phyloP scores from a whole-genome alignment of 2,329 filamentous ascomycete genomes.

The Esteya vermicola region DNA sequence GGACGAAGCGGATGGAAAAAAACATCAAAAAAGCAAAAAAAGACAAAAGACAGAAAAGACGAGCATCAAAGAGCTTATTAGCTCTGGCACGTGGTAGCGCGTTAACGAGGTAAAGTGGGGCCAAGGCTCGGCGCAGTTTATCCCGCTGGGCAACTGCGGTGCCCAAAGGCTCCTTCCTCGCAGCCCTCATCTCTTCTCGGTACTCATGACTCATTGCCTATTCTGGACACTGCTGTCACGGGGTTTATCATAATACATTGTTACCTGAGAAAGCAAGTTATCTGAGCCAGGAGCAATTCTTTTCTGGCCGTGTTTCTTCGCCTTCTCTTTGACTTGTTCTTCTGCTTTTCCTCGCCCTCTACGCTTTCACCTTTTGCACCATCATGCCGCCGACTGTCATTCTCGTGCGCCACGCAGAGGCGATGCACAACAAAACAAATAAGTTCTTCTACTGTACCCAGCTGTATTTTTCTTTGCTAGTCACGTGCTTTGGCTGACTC shows the following conservation, averaged over 20 bases:
- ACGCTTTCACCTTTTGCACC: neutral
- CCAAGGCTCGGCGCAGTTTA: too few relatives aligned
- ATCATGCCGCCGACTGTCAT: constrained; percentile 49
- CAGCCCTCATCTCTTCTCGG: too few relatives aligned
- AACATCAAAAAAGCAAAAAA: neutral
- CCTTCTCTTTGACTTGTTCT: neutral
- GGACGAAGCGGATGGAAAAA: neutral
- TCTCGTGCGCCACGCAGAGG: constrained; percentile 79
- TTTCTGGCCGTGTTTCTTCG: neutral
- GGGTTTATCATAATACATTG: too few relatives aligned
- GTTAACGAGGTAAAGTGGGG: neutral
- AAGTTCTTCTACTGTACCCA: constrained; percentile 16
- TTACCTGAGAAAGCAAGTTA: too few relatives aligned
- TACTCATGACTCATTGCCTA: too few relatives aligned
- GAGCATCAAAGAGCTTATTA: neutral
- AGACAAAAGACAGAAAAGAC: neutral
- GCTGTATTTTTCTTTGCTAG: neutral
- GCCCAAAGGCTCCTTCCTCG: too few relatives aligned
- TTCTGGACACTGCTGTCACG: too few relatives aligned
- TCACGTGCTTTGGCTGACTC: neutral
- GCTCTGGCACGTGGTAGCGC: constrained; percentile 1
- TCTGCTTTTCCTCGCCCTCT: neutral
- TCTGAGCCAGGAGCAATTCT: too few relatives aligned
- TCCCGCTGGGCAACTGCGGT: too few relatives aligned
- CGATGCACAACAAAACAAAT: constrained; percentile 38